A percentile compares a stretch with the other conserved stretches of the same genome.
These are phyloP conservation scores for Polyporus arcularius DNA, from an alignment of 768 basidiomycete species.

Conservation along the genomic window DNA sequence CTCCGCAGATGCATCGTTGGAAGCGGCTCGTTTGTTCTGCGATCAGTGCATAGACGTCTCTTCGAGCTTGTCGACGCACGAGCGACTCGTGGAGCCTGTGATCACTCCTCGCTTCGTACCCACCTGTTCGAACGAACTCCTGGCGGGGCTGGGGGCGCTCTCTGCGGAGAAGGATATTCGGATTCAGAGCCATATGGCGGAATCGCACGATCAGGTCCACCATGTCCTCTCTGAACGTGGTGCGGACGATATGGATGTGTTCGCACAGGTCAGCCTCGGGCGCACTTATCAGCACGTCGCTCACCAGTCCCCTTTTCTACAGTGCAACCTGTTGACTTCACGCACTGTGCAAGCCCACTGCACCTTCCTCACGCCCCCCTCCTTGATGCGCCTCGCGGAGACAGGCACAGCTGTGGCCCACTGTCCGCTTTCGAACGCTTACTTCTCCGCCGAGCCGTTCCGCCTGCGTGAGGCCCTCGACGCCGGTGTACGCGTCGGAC, in stretches of 20 bases:
- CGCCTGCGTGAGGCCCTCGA: constrained; percentile 70
- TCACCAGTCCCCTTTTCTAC: constrained; percentile 2
- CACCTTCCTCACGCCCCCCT: constrained; percentile 65
- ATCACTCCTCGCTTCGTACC: constrained; percentile 90
- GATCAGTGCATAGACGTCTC: constrained; percentile 45
- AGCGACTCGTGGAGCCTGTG: constrained; percentile 72
- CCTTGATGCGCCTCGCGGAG: constrained; percentile 51
- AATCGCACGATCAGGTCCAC: constrained; percentile 73
- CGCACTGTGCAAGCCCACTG: constrained; percentile 86
- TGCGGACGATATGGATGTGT: constrained; percentile 72
- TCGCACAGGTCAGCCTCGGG: constrained; percentile 53
- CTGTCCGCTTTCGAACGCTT: constrained; percentile 87
- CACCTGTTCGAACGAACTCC: constrained; percentile 75
- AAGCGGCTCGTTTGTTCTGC: constrained; percentile 59
- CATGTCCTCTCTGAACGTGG: constrained; percentile 65
- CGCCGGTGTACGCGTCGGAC: constrained; percentile 65
- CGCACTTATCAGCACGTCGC: not conserved
- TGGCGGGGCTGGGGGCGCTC: constrained; percentile 61
- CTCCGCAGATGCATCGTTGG: constrained; percentile 49
- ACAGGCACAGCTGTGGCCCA: constrained; percentile 72
- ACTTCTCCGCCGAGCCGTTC: constrained; percentile 77
- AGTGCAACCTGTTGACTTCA: constrained; percentile 62
- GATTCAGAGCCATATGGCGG: constrained; percentile 84
- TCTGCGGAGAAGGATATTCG: constrained; percentile 46
- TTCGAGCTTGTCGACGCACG: constrained; percentile 42